phyloP scores from a whole-genome alignment of 352 stramenopile species.

The Phytopythium boreale region DNA sequence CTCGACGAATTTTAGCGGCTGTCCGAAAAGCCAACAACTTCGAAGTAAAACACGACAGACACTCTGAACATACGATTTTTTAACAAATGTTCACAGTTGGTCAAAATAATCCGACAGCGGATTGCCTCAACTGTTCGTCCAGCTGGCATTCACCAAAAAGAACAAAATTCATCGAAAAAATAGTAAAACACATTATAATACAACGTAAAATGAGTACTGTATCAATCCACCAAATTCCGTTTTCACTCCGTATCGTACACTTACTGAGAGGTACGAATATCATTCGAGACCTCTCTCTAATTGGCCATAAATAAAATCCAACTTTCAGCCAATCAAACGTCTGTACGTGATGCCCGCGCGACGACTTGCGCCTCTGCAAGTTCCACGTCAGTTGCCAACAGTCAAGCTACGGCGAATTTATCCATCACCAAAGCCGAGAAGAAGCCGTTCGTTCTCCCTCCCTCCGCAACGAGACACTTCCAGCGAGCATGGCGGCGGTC shows the following conservation, averaged over 20 bases:
- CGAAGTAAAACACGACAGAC: no score
- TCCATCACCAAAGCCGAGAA: slow-evolving; percentile 16
- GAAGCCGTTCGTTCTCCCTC: neutral
- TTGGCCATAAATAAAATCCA: slow-evolving; percentile 1
- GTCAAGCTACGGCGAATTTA: neutral
- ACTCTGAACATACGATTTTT: no score
- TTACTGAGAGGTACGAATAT: neutral
- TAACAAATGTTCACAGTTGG: no score
- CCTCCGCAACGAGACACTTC: neutral
- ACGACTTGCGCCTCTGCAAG: neutral
- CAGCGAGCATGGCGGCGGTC: slow-evolving; percentile 32
- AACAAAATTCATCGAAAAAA: no score
- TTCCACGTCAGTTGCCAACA: slow-evolving; percentile 16
- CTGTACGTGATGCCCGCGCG: slow-evolving; percentile 5
- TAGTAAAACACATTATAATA: no score
- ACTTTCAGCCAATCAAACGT: slow-evolving; percentile 10
- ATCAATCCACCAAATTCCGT: no score
- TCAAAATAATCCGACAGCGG: no score
- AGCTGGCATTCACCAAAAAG: no score
- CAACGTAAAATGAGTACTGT: no score
- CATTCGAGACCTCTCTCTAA: neutral
- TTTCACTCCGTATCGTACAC: neutral
- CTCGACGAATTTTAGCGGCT: no score
- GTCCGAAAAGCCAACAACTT: no score
- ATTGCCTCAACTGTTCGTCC: no score